Evolutionary conservation across 495 filamentous ascomycete genomes (phyloP).

Genomic region (Neurospora sp.): DNA sequence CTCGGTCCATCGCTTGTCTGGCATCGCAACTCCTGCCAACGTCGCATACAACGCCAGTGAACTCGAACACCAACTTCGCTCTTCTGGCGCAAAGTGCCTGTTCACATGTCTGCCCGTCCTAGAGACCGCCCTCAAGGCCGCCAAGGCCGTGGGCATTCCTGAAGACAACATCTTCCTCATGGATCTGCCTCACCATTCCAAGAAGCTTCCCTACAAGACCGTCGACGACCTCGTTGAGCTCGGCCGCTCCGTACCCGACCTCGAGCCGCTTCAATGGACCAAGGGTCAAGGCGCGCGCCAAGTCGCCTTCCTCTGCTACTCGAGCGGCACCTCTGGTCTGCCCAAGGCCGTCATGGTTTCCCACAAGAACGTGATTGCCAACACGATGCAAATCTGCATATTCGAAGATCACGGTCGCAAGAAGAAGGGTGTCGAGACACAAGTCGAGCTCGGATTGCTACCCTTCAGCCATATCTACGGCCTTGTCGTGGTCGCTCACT

Average conservation of each 20-base stretch:
- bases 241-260: conserved; percentile 49
- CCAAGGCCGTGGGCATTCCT: conserved; percentile 55
- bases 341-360: conserved; percentile 97
- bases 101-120: conserved; percentile 76
- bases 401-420: conserved; percentile 40
- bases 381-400: conserved; percentile 53
- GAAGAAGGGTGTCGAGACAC: conserved; percentile 36
- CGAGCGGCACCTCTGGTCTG: conserved; percentile 77
- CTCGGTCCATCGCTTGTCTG: conserved; percentile 66
- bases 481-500: conserved; percentile 66
- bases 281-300: conserved; percentile 67
- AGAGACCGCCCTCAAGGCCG: conserved; percentile 57
- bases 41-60: conserved; percentile 70
- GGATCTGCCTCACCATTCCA: conserved; percentile 49
- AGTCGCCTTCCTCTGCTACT: conserved; percentile 80
- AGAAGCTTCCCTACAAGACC: conserved; percentile 52
- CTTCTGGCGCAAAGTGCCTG: conserved; percentile 63
- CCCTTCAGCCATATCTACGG: conserved; percentile 84
- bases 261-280: conserved; percentile 59
- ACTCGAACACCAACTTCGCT: conserved; percentile 67
- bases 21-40: conserved; percentile 71
- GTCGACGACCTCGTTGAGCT: conserved; percentile 57
- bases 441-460: conserved; percentile 61
- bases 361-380: conserved; percentile 81
- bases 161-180: conserved; percentile 66